These are phyloP conservation scores for Apiospora pterosperma DNA, from an alignment of 2,329 filamentous ascomycete species.

Conservation along the genomic window DNA sequence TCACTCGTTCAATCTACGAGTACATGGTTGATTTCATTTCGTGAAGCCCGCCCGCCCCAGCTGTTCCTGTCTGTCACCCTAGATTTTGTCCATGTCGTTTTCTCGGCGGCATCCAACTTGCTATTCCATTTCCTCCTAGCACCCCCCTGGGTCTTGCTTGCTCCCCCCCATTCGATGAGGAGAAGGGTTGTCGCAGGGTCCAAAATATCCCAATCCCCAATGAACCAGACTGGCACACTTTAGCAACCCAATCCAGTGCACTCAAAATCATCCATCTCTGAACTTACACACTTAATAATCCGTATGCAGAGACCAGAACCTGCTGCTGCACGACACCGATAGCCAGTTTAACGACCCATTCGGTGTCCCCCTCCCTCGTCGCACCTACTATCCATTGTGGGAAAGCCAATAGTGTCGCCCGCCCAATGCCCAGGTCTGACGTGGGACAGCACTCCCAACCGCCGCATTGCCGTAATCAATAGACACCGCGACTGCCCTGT, in stretches of 20 bases:
- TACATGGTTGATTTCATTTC: slow-evolving; percentile 2
- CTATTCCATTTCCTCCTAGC: slow-evolving; percentile 2
- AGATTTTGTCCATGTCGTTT: too few species aligned
- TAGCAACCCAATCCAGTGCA: slow-evolving; percentile 1
- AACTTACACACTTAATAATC: slow-evolving; percentile 3
- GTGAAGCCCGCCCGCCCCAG: slow-evolving; percentile 1
- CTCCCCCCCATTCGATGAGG: not conserved
- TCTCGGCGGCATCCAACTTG: slow-evolving; percentile 1
- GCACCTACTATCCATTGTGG: slow-evolving; percentile 1
- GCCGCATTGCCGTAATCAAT: slow-evolving; percentile 9
- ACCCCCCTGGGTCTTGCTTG: not conserved
- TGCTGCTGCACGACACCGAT: slow-evolving; percentile 2
- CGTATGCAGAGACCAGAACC: slow-evolving; percentile 2
- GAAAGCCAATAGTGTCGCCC: slow-evolving; percentile 1
- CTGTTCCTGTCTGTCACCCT: not conserved
- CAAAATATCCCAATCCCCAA: slow-evolving; percentile 2
- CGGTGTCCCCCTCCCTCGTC: not conserved
- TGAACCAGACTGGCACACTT: not conserved
- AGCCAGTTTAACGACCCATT: not conserved
- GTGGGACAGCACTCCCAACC: slow-evolving; percentile 11
- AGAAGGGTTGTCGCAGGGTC: slow-evolving; percentile 3
- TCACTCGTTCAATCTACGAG: not conserved
- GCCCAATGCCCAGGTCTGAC: slow-evolving; percentile 14
- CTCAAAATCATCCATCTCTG: not conserved
- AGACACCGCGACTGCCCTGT: slow-evolving; percentile 1